Evolutionary conservation across 179 eudicot species (phyloP), one percentile per base, ranked within the genome.

Genomic region (Silene coronaria): DNA sequence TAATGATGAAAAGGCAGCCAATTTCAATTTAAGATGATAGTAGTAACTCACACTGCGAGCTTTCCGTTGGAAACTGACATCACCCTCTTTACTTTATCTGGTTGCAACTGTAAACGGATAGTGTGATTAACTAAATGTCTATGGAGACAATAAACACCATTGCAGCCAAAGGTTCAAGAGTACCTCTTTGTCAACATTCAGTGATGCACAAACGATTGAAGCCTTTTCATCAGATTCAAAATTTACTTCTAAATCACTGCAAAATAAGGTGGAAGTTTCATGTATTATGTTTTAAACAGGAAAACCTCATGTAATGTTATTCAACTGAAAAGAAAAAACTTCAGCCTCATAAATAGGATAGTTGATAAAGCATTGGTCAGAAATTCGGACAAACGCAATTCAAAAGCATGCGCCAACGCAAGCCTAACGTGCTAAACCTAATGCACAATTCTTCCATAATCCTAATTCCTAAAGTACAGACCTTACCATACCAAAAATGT

Each of bases 181-280:
- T 71, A 91, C 97, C 94, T 94, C 96, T 83, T 90, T 88, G 76
- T 94, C 98, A 75, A 91, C 93, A 77, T 84, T 87, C 80, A 94
- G 76, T 19, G 98, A 84, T 30, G 89, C 78, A 82, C 79, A 84
- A 45, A 89, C 88, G 46, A 90, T 91, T 11, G 46, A 80, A 64
- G 91, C 98, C 60, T 85, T 87, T 65, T 86, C 86, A n/a, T 91
- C 88, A 9, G 93, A 88, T 71, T 79, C 85, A 75, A 82, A 89
- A 75, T 93, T 85, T 58, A 90, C 97, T 85, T 90, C 92, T 72
- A 91, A 86, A 86, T 93, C 88, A 70, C 98, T 89, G 93, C 80
- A 81, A 19, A 78, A 21, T 13, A 71, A 74, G 73, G 70, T 42
- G 57, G 48, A 19, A 74, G 66, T 21, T 28, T 48, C 12, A 42